Conservation (phyloP, 1,139 yeast species). For the Nadsonia starkeyi-henricii region DNA sequence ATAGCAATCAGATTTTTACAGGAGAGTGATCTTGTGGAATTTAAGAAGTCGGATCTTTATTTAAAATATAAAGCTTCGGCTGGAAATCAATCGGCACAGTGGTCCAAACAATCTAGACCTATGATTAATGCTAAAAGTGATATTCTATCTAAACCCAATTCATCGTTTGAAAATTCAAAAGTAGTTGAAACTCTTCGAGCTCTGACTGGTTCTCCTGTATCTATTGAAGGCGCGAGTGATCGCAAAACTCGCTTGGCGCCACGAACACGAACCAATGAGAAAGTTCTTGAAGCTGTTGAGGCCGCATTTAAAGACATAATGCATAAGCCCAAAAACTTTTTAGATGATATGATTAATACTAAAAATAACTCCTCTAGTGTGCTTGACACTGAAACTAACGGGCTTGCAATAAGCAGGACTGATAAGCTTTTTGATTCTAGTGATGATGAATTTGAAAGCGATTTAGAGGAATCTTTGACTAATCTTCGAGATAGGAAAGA, state of each 20-base stretch:
- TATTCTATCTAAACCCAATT: not conserved
- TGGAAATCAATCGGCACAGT: not conserved
- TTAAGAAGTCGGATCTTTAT: constrained; percentile 39
- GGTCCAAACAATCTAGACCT: not conserved
- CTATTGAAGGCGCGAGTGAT: not conserved
- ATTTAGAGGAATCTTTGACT: constrained; percentile 1
- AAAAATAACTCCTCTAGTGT: constrained; percentile 1
- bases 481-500: not conserved
- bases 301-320: constrained; percentile 57
- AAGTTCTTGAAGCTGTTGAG: constrained; percentile 39
- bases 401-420: not conserved
- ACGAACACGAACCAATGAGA: not conserved
- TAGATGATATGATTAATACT: not conserved
- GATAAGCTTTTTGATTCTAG: constrained; percentile 4
- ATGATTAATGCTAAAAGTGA: not conserved
- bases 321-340: constrained; percentile 13
- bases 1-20: constrained; percentile 37
- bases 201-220: not conserved
- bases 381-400: not conserved
- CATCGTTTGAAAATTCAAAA: not conserved
- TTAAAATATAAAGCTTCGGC: constrained; percentile 33
- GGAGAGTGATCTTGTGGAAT: constrained; percentile 38
- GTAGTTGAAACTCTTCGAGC: not conserved
- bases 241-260: not conserved
- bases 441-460: constrained; percentile 1